Evolutionary conservation across 306 rosid genomes (phyloP).

Genomic region (Vigna nakashimae): DNA sequence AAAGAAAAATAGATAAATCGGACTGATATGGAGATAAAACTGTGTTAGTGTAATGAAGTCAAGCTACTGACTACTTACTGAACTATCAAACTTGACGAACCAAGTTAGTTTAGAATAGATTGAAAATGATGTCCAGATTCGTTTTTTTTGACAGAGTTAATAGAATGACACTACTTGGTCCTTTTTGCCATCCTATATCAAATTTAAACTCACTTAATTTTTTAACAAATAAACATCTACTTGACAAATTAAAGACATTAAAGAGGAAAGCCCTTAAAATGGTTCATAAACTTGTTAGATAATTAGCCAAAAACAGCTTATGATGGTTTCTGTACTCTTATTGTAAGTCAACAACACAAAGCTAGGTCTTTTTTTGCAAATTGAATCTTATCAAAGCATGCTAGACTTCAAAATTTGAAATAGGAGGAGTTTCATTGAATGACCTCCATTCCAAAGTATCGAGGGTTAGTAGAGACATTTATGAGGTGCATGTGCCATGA

Average conservation of each 20-base stretch:
- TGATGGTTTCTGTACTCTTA: not conserved
- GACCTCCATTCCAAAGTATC: conserved; percentile 35
- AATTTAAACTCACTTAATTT: too few relatives aligned
- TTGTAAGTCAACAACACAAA: conserved; percentile 21
- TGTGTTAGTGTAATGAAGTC: too few relatives aligned
- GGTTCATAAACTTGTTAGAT: conserved; percentile 39
- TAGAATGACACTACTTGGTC: too few relatives aligned
- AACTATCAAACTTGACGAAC: too few relatives aligned
- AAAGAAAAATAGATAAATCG: too few relatives aligned
- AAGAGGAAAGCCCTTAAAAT: conserved; percentile 8
- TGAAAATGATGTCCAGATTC: too few relatives aligned
- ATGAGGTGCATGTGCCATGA: conserved; percentile 74
- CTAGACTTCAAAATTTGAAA: conserved; percentile 48
- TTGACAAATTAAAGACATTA: conserved; percentile 42
- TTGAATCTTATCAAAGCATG: conserved; percentile 42
- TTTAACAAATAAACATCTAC: conserved; percentile 2
- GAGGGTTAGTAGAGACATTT: conserved; percentile 53
- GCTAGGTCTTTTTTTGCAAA: not conserved
- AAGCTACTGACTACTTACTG: too few relatives aligned
- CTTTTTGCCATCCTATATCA: too few relatives aligned
- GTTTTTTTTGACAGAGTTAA: too few relatives aligned
- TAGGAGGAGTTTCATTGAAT: conserved; percentile 42
- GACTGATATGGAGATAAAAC: too few relatives aligned
- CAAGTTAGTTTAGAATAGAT: too few relatives aligned
- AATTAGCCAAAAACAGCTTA: conserved; percentile 32